Percentiles rank a stretch among this genome's conserved stretches.
These are phyloP conservation scores for Casaregolazyma suthepensis DNA, from an alignment of 1,139 yeast species.

Conservation along the genomic window DNA sequence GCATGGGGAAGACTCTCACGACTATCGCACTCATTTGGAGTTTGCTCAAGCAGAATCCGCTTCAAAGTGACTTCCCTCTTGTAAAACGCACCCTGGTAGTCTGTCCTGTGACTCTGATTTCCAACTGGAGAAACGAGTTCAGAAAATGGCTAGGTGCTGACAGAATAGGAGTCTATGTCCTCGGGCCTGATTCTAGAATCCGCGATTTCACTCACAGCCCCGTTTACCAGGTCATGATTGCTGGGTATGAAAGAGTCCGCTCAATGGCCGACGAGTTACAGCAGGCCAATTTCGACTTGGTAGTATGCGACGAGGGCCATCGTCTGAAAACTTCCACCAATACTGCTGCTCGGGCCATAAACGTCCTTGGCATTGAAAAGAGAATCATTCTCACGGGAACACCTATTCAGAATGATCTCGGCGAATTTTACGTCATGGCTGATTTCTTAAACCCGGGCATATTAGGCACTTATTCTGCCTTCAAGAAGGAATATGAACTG, in stretches of 20 bases:
- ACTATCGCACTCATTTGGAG: conserved; percentile 85
- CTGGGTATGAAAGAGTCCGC: conserved; percentile 81
- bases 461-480: conserved; percentile 56
- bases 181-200: conserved; percentile 35
- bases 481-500: conserved; percentile 58
- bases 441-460: conserved; percentile 83
- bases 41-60: conserved; percentile 65
- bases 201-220: conserved; percentile 56
- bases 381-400: conserved; percentile 80
- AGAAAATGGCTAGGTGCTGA: conserved; percentile 79
- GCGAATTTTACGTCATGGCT: conserved; percentile 73
- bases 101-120: conserved; percentile 86
- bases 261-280: conserved; percentile 50
- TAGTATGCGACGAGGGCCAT: conserved; percentile 96
- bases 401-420: conserved; percentile 88
- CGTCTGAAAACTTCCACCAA: conserved; percentile 59
- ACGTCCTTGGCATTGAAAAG: conserved; percentile 47
- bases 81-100: conserved; percentile 64
- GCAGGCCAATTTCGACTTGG: conserved; percentile 53
- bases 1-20: conserved; percentile 87
- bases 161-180: conserved; percentile 40
- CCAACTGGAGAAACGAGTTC: conserved; percentile 87
- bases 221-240: conserved; percentile 74
- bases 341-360: conserved; percentile 61
- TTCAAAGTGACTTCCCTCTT: conserved; percentile 35